Evolutionary conservation across 208 protist genomes (phyloP).

Genomic region (Leishmania mexicana): DNA sequence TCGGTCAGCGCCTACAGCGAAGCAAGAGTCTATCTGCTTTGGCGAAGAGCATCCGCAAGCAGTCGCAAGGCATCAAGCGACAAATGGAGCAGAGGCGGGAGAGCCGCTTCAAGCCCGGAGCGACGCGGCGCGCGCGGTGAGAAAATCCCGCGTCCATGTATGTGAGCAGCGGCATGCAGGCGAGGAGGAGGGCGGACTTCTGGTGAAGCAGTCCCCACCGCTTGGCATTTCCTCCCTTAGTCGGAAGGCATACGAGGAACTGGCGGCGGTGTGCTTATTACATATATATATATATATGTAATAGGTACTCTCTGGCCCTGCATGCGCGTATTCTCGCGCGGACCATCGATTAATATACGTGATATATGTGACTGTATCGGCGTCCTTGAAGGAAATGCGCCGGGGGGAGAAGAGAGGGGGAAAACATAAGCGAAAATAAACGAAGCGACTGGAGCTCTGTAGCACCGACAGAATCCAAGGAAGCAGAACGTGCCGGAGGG

Average conservation of each 20-base stretch:
- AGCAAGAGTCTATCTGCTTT: slow-evolving; percentile 77
- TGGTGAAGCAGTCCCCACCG: background rate
- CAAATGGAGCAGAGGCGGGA: slow-evolving; percentile 68
- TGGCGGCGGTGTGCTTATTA: too few species aligned
- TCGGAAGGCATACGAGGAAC: too few species aligned
- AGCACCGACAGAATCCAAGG: too few species aligned
- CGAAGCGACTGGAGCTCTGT: background rate
- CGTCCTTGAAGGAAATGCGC: too few species aligned
- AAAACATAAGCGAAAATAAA: background rate
- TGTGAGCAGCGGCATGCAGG: background rate
- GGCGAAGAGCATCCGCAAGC: slow-evolving; percentile 76
- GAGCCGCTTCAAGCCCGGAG: slow-evolving; percentile 77
- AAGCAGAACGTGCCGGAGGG: background rate
- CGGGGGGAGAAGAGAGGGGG: background rate
- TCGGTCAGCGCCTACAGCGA: slow-evolving; percentile 83
- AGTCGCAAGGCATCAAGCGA: slow-evolving; percentile 72
- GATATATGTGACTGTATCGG: background rate
- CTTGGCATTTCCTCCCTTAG: background rate
- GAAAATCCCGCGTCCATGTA: background rate
- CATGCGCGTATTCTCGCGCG: background rate
- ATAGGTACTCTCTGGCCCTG: background rate
- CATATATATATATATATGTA: too few species aligned
- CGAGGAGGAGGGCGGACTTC: background rate
- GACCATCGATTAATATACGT: background rate
- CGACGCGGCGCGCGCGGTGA: slow-evolving; percentile 47